Base-by-base conservation (phyloP, 768 basidiomycete species). In the Podaxis mareebaensis region DNA sequence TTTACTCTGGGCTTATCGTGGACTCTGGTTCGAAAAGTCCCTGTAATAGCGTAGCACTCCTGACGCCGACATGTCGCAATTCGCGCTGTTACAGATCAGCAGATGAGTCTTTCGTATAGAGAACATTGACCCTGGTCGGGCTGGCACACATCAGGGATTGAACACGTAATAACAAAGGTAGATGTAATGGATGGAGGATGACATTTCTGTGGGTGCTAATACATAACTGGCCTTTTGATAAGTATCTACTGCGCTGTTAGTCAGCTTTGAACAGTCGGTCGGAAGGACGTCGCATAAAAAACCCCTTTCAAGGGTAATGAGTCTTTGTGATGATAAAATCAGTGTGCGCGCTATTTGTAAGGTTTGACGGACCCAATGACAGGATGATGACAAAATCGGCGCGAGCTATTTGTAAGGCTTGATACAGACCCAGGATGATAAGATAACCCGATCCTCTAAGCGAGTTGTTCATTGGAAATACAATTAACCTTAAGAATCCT, bases 361-460 rank as follows among this genome's bases (percentile, higher is more conserved):
- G 44, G 44, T 33, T n/a, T 56, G 54, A 56, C 38, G 24, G 38
- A 40, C 54, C 24, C 40, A 15, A 8, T 1, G 33, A 2, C 33
- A 6, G 33, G 10, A 33, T n/a, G 42, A 46, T 58, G 42, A 58
- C 39, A 58, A 26, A 15, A n/a, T 58, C 11, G 15, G 22, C 28
- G 24, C 24, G 15, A 7, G 30, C 20, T 8, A n/a, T 44, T 44
- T 44, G n/a, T n/a, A 17, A 20, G 44, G 44, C 8, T n/a, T 42
- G 54, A 56, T 12, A 56, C 54, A 22, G 38, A 26, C 54, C 17
- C 40, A 6, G 42, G 40, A n/a, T 58, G 56, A 58, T 58, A 58
- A 58, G 56, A 57, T 57, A 44, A 42, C 26, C 55, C 39, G 42
- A 44, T 10, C 33, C 8, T 10, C 0, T 10, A 33, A 33, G 10